phyloP scores from a whole-genome alignment of 257 asterid genomes.

The Marsdenia floribunda region DNA sequence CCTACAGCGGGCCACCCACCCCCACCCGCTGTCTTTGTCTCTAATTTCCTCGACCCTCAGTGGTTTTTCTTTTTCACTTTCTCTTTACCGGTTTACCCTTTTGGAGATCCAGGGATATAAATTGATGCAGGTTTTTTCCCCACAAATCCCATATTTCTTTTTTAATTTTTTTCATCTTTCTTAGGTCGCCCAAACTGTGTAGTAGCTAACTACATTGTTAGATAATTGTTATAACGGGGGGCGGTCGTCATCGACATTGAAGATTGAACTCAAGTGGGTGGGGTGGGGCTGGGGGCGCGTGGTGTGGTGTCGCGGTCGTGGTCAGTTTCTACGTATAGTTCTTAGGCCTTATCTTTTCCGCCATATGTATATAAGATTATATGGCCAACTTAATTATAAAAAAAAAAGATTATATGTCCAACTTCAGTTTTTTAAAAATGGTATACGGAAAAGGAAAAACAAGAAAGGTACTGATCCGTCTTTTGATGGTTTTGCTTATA shows the following conservation, averaged over 20 bases:
- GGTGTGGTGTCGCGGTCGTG: neutral
- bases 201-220: no score
- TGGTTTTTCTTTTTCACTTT: neutral
- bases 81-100: neutral
- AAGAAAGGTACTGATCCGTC: neutral
- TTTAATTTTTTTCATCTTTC: neutral
- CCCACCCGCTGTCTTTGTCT: neutral
- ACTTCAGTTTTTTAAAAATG: neutral
- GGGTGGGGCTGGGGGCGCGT: neutral
- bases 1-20: conserved; percentile 4
- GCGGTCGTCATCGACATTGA: neutral
- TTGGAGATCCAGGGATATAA: neutral
- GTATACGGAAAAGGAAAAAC: neutral
- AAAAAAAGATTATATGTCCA: neutral
- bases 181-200: neutral
- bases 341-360: neutral
- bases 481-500: neutral
- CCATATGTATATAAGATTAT: neutral
- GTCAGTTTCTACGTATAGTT: neutral
- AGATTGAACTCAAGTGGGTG: neutral
- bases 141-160: no score
- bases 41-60: neutral
- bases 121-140: neutral
- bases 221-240: no score
- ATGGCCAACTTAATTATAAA: no score